Evolutionary conservation across 2,329 filamentous ascomycete species (phyloP).

Genomic region (Scolecobasidium constrictum): DNA sequence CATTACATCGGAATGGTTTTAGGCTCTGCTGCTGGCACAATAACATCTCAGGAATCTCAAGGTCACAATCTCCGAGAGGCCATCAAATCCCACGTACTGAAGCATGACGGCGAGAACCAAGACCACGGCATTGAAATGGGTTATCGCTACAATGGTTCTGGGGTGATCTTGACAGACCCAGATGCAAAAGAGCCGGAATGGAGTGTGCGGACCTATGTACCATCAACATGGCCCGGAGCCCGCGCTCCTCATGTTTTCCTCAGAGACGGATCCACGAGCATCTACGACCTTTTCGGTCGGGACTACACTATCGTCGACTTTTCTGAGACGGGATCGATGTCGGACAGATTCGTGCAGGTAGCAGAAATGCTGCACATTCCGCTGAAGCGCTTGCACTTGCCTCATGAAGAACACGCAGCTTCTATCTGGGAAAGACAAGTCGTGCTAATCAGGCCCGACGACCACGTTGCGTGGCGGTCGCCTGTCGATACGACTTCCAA

Average conservation of each 20-base stretch:
- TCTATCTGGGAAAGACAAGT: constrained; percentile 17
- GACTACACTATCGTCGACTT: neutral
- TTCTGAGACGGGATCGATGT: neutral
- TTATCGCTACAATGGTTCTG: constrained; percentile 15
- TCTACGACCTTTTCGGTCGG: neutral
- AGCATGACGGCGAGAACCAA: constrained; percentile 18
- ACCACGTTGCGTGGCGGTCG: constrained; percentile 21
- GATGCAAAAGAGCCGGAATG: constrained; percentile 12
- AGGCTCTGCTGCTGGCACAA: no score
- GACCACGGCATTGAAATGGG: constrained; percentile 20
- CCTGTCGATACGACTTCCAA: no score
- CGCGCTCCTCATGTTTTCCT: neutral
- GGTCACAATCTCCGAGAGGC: constrained; percentile 6
- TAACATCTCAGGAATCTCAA: constrained; percentile 3
- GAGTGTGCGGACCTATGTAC: constrained; percentile 19
- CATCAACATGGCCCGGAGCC: neutral
- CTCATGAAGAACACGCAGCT: constrained; percentile 14
- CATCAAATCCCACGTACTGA: constrained; percentile 11
- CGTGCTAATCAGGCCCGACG: constrained; percentile 19
- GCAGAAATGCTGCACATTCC: constrained; percentile 17
- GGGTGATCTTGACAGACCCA: constrained; percentile 4
- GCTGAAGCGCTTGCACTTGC: constrained; percentile 12
- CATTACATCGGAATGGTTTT: no score
- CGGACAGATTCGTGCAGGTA: constrained; percentile 17
- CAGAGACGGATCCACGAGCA: neutral